phyloP scores from a whole-genome alignment of 805 yeast genomes.

The Clavispora carvajalis region DNA sequence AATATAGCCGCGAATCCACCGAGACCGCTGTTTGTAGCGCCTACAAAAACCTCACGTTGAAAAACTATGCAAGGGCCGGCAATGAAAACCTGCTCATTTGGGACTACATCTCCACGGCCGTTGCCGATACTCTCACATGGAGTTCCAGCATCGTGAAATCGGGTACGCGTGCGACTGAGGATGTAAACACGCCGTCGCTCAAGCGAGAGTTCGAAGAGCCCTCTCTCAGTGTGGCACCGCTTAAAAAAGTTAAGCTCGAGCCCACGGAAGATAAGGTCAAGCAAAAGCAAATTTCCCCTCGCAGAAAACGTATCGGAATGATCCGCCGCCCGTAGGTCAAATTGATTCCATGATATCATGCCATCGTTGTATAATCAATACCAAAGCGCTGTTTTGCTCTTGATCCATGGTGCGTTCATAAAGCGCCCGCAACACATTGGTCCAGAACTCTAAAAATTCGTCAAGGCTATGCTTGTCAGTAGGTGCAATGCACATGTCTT shows the following conservation, averaged over 20 bases:
- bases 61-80: neutral
- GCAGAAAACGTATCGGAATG: constrained; percentile 8
- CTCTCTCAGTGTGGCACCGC: neutral
- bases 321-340: constrained; percentile 4
- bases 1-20: constrained; percentile 1
- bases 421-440: constrained; percentile 28
- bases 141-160: neutral
- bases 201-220: neutral
- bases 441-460: constrained; percentile 51
- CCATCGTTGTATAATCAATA: constrained; percentile 14
- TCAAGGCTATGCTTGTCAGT: constrained; percentile 16
- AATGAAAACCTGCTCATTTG: neutral
- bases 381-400: constrained; percentile 16
- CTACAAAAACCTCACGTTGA: neutral
- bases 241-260: neutral
- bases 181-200: neutral
- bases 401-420: constrained; percentile 5
- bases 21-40: neutral
- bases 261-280: neutral
- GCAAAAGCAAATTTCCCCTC: constrained; percentile 2
- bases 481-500: constrained; percentile 3
- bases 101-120: neutral
- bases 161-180: neutral
- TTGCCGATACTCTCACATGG: constrained; percentile 4
- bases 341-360: neutral